A percentile compares a stretch with the other conserved stretches of the same genome.
Conservation (phyloP, 2,329 filamentous ascomycete species). For the Arthroderma sp. region DNA sequence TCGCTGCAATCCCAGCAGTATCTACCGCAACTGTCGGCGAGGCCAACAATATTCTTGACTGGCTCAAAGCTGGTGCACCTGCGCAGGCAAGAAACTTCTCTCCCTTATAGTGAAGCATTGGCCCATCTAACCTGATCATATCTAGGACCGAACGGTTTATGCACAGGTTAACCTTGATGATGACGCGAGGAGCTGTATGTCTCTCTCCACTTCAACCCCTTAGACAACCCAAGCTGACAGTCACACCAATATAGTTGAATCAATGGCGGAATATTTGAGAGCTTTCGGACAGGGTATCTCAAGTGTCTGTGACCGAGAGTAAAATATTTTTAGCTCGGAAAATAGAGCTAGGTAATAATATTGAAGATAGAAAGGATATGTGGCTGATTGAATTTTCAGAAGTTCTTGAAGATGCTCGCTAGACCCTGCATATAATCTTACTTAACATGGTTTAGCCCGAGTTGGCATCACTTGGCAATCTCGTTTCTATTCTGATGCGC, state of each 20-base stretch:
- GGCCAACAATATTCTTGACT: neutral
- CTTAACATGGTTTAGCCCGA: no score
- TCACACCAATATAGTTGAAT: neutral
- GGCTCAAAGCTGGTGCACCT: neutral
- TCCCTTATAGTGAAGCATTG: neutral
- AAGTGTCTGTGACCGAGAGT: neutral
- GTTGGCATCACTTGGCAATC: no score
- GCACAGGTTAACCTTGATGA: neutral
- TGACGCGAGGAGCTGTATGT: neutral
- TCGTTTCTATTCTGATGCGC: no score
- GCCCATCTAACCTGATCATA: neutral
- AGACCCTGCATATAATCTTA: no score
- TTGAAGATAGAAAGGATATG: no score
- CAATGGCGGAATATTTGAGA: neutral
- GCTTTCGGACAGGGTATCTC: neutral
- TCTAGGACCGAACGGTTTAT: neutral
- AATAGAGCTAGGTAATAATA: neutral
- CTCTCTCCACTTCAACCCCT: neutral
- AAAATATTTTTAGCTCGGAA: neutral
- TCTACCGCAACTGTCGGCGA: neutral
- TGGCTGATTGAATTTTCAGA: no score
- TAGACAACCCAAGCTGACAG: neutral
- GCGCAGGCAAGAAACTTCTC: neutral
- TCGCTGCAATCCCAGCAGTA: neutral
- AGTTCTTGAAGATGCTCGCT: no score